A percentile compares a stretch with the other conserved stretches of the same genome.
Conservation (phyloP, 2,329 filamentous ascomycete species). For the Colletotrichum noveboracense region DNA sequence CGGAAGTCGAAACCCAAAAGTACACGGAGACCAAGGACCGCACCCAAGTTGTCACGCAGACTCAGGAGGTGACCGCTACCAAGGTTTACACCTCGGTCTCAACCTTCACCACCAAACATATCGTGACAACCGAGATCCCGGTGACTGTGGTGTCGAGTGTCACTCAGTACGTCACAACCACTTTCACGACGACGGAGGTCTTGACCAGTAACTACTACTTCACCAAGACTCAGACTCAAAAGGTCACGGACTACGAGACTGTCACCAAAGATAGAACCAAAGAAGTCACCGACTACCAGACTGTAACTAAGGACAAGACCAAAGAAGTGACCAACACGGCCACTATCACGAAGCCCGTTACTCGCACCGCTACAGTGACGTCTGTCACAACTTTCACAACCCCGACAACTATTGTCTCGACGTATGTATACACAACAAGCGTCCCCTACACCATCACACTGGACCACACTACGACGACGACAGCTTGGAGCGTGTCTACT, state of each 20-base stretch:
- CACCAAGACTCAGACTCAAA: constrained; percentile 11
- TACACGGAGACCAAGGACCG: constrained; percentile 10
- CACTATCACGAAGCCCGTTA: constrained; percentile 11
- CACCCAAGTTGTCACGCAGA: constrained; percentile 8
- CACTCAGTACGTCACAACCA: constrained; percentile 15
- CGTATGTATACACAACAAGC: constrained; percentile 18
- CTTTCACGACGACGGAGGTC: constrained; percentile 11
- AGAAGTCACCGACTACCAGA: neutral
- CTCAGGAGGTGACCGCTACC: constrained; percentile 12
- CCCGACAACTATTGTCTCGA: constrained; percentile 16
- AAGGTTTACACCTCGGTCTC: constrained; percentile 12
- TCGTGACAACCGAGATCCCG: constrained; percentile 3
- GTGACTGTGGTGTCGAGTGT: constrained; percentile 15
- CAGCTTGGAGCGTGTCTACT: constrained; percentile 2
- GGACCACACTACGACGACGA: constrained; percentile 13
- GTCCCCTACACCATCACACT: constrained; percentile 17
- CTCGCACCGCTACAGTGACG: constrained; percentile 9
- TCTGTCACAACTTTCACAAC: neutral
- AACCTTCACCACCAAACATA: constrained; percentile 8
- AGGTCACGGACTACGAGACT: constrained; percentile 1
- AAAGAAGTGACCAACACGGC: neutral
- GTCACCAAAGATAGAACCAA: neutral
- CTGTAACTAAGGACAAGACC: neutral
- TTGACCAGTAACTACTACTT: constrained; percentile 7
- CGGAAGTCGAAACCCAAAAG: constrained; percentile 8